Percentiles rank a stretch among this genome's conserved stretches.
phyloP scores from a whole-genome alignment of 805 yeast genomes.

The Barnettozyma botsteinii region DNA sequence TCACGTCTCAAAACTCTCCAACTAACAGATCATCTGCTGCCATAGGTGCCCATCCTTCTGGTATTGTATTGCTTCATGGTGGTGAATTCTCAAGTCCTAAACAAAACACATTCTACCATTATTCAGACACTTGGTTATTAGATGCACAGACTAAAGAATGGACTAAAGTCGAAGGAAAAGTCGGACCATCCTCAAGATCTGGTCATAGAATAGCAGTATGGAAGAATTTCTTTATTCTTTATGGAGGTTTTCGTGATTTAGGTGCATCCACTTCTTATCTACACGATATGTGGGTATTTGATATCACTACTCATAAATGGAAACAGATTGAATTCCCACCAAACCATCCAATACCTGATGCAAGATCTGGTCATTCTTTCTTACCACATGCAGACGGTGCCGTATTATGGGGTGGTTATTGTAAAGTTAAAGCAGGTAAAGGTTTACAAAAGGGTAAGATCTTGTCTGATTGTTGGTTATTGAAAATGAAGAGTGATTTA shows the following conservation, averaged over 20 bases:
- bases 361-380: slow-evolving; percentile 89
- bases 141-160: slow-evolving; percentile 84
- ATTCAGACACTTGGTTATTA: slow-evolving; percentile 92
- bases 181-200: slow-evolving; percentile 79
- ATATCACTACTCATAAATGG: slow-evolving; percentile 87
- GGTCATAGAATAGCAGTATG: slow-evolving; percentile 89
- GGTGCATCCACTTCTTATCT: slow-evolving; percentile 80
- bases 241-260: slow-evolving; percentile 91
- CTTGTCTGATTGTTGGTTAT: slow-evolving; percentile 76
- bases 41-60: slow-evolving; percentile 89
- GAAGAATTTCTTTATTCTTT: slow-evolving; percentile 83
- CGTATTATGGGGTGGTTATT: slow-evolving; percentile 86
- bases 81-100: slow-evolving; percentile 97
- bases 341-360: slow-evolving; percentile 76
- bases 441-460: slow-evolving; percentile 90
- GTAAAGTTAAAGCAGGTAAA: slow-evolving; percentile 84
- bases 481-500: slow-evolving; percentile 83
- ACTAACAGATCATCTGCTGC: slow-evolving; percentile 92
- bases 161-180: slow-evolving; percentile 75
- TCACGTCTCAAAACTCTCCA: slow-evolving; percentile 80
- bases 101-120: slow-evolving; percentile 92
- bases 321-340: slow-evolving; percentile 80
- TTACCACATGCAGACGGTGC: slow-evolving; percentile 79
- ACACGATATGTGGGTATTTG: slow-evolving; percentile 88
- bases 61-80: slow-evolving; percentile 80